These are phyloP conservation scores for Trifolium subterraneum DNA, from an alignment of 306 rosid genomes.

Conservation along the genomic window DNA sequence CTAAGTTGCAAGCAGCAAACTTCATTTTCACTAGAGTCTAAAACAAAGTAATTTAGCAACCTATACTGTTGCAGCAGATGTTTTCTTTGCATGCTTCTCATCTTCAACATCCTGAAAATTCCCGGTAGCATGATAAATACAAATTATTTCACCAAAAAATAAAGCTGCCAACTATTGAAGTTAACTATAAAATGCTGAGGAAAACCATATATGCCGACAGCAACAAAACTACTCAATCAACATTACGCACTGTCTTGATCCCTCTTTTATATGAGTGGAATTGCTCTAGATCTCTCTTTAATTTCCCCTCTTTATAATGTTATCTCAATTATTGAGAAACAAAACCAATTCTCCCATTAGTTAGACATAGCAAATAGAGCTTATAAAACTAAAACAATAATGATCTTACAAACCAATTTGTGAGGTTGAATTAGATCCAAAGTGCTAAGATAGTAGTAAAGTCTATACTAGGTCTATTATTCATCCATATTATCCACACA, in stretches of 20 bases:
- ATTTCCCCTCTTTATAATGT: neutral
- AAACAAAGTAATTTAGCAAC: constrained; percentile 8
- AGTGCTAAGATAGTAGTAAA: neutral
- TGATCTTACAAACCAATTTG: neutral
- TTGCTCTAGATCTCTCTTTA: constrained; percentile 1
- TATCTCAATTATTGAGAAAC: neutral
- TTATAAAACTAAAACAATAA: neutral
- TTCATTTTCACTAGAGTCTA: constrained; percentile 41
- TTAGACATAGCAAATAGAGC: neutral
- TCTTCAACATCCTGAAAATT: constrained; percentile 88
- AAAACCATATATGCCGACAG: constrained; percentile 7
- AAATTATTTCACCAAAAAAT: constrained; percentile 16
- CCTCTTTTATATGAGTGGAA: neutral
- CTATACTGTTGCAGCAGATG: constrained; percentile 46
- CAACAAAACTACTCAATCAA: neutral
- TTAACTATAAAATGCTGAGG: constrained; percentile 9
- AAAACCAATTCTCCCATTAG: neutral
- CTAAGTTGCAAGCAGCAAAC: constrained; percentile 37
- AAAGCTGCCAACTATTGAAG: neutral
- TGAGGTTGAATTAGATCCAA: neutral
- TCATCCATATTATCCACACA: neutral
- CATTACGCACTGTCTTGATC: neutral
- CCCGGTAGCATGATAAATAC: constrained; percentile 22
- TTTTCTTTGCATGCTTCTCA: constrained; percentile 60
- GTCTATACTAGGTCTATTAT: neutral